phyloP scores from a whole-genome alignment of 768 basidiomycete species.

The Sarcodon aspratus region DNA sequence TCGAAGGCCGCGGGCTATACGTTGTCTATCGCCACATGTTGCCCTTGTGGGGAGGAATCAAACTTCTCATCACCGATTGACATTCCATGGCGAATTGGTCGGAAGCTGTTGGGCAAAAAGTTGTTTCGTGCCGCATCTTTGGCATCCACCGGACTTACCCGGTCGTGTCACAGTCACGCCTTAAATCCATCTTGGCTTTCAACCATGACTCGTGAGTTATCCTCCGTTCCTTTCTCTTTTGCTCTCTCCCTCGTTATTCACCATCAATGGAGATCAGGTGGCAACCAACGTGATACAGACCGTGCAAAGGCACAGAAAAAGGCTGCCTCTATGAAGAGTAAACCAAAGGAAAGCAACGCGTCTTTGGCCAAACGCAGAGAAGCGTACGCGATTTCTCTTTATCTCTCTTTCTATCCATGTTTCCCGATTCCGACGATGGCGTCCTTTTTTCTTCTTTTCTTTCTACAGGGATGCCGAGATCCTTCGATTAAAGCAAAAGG shows the following conservation, averaged over 20 bases:
- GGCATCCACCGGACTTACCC: no score
- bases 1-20: no score
- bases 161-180: no score
- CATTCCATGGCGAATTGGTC: no score
- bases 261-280: slow-evolving; percentile 34
- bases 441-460: slow-evolving; percentile 14
- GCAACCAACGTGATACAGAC: slow-evolving; percentile 74
- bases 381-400: slow-evolving; percentile 35
- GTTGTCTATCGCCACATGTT: no score
- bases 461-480: slow-evolving; percentile 59
- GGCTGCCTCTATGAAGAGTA: slow-evolving; percentile 36
- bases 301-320: slow-evolving; percentile 70
- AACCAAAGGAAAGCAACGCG: slow-evolving; percentile 60
- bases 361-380: slow-evolving; percentile 62
- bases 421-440: slow-evolving; percentile 7
- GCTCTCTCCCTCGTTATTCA: background rate
- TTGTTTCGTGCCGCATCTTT: no score
- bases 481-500: slow-evolving; percentile 73
- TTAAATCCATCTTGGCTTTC: no score
- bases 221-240: background rate
- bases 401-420: background rate
- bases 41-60: no score
- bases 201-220: background rate
- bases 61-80: no score
- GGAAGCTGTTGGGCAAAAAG: no score